Base-by-base conservation (phyloP, 441 rosid species). In the Breynia disticha region DNA sequence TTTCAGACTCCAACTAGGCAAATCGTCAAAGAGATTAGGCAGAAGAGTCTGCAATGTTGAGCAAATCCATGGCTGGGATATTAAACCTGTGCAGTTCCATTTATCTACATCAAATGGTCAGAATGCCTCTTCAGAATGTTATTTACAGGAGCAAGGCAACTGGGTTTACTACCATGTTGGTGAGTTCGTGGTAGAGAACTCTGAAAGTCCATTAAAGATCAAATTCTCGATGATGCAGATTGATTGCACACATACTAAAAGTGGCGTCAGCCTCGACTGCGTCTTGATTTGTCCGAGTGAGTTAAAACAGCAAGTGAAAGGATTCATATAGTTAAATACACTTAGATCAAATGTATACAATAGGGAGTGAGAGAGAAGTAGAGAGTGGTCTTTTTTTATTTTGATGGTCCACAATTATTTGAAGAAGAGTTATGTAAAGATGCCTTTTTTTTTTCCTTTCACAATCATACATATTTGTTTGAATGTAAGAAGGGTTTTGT, bases 181-280 rank as follows among this genome's bases (percentile, higher is more conserved):
- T 14, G 90, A 81, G 46, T 79, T 90, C 32, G 52, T 50, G 0
- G 70, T 79, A 1, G 78, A 72, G 21, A 67, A 64, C 45, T 21
- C 58, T 2, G 50, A 66, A 1, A 38, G 64, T 0, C 62, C 63
- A 0, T 28, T 63, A 11, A 84, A 74, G 76, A 70, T 89, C 39
- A 79, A 76, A 46, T 86, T 84, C 52, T 89, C 94, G 7, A 79
- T 86, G 95, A 79, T 72, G 50, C 97, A 86, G 72, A 86, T 86
- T 16, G 97, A 89, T 57, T 89, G 97, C 50, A 89, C 90, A 4
- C 97, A 89, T 55, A 79, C 86, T 32, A 86, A 89, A 75, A 90
- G 97, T 6, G 97, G 95, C 4, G 59, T 82, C 0, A 76, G 77
- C 32, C 53, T 78, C 2, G 80, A 78, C 56, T 72, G 72, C 41